Percentiles rank a stretch among this genome's conserved stretches.
Conservation (phyloP, 768 basidiomycete species). For the Termitomyces sp. region DNA sequence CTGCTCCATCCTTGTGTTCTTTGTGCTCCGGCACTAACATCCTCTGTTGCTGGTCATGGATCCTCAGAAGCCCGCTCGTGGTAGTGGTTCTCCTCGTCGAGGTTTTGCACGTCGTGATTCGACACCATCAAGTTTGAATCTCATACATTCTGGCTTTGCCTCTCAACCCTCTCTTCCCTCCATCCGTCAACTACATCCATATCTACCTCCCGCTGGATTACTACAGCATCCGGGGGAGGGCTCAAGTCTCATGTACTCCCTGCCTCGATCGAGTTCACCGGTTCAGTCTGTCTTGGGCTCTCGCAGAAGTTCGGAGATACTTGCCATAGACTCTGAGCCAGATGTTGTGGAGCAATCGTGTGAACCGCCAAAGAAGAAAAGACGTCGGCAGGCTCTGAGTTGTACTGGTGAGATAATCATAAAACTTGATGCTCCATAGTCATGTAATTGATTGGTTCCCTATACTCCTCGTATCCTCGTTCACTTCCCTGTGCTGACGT, state of each 20-base stretch:
- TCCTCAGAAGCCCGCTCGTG: conserved; percentile 7
- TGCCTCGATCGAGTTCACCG: conserved; percentile 21
- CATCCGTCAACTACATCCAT: conserved; percentile 65
- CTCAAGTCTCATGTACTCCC: conserved; percentile 16
- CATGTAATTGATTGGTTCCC: background rate
- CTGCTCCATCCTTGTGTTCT: conserved; percentile 4
- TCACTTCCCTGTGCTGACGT: conserved; percentile 4
- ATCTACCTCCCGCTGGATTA: conserved; percentile 51
- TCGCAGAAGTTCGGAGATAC: conserved; percentile 25
- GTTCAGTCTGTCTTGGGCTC: conserved; percentile 15
- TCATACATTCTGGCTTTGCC: conserved; percentile 17
- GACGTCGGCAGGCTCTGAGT: conserved; percentile 76
- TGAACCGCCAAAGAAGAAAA: conserved; percentile 75
- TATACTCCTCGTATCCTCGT: background rate
- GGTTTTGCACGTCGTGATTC: conserved; percentile 16
- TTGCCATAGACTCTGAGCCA: conserved; percentile 49
- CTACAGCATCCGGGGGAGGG: conserved; percentile 20
- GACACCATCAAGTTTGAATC: conserved; percentile 19
- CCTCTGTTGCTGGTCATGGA: conserved; percentile 9
- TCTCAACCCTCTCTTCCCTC: conserved; percentile 48
- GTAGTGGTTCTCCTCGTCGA: conserved; percentile 16
- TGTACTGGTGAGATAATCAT: conserved; percentile 61
- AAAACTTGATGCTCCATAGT: background rate
- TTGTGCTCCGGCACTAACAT: conserved; percentile 5
- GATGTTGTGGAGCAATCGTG: conserved; percentile 48